Evolutionary conservation across 1,284 basidiomycete species (phyloP).

Genomic region (Vanrija sp.): DNA sequence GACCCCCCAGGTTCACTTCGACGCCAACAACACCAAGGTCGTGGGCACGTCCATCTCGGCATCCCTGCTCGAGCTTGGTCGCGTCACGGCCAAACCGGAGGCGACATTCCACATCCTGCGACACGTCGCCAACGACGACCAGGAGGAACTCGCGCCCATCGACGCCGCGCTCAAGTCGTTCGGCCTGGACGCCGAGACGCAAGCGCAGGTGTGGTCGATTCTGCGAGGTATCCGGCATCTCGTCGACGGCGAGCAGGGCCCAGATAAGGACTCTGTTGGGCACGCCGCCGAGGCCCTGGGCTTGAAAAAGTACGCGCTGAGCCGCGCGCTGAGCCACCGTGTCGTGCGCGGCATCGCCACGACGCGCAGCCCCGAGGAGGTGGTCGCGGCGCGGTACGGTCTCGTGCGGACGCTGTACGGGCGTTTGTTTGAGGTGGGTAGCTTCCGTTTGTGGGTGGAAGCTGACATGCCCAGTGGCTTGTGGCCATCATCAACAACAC

Average conservation of each 20-base stretch:
- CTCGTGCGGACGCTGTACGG: constrained; percentile 19
- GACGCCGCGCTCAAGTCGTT: constrained; percentile 6
- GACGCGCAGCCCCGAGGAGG: constrained; percentile 12
- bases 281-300: constrained; percentile 7
- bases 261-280: too few species aligned
- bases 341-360: constrained; percentile 12
- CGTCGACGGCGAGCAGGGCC: constrained; percentile 6
- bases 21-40: not conserved
- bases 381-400: constrained; percentile 13
- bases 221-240: constrained; percentile 15
- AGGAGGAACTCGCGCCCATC: not conserved
- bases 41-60: constrained; percentile 17
- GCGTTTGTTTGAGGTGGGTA: constrained; percentile 8
- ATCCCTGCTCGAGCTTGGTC: constrained; percentile 16
- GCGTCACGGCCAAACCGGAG: constrained; percentile 12
- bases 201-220: constrained; percentile 11
- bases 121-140: not conserved
- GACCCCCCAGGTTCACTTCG: constrained; percentile 15
- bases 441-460: not conserved
- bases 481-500: constrained; percentile 13
- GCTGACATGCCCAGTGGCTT: constrained; percentile 9
- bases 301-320: constrained; percentile 6
- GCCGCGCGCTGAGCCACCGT: constrained; percentile 11
- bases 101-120: constrained; percentile 13
- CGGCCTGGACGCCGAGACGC: constrained; percentile 8